Evolutionary conservation across 2,329 filamentous ascomycete genomes (phyloP), one percentile per base, ranked within the genome.

Genomic region (Colletotrichum salicis): DNA sequence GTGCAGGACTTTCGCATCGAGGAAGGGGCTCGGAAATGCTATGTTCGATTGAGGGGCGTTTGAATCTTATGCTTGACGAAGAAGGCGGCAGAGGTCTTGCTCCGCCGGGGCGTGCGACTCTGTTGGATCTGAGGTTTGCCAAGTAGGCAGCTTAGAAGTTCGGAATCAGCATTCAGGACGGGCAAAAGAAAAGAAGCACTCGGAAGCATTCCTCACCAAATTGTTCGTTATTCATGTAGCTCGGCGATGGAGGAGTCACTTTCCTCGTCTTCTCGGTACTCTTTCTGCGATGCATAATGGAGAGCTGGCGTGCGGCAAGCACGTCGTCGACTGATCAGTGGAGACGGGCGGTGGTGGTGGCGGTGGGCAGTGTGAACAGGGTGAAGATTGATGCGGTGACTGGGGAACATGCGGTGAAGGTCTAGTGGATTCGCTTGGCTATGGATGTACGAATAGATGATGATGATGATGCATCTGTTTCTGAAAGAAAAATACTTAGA

Each of bases 61-160:
- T 77, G n/a, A 76, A 79, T 63, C 82, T 80, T 22, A 76, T 78
- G 54, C 77, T 78, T 12, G 80, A 76, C 7, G 71, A 57, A 13
- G 72, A 78, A 27, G 88, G 60, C 12, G 60, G 88, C 66, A 87
- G 87, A 71, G 93, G 92, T 74, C 93, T 87, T 61, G 92, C 92
- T 73, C 93, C 93, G 68, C 90, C 92, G 10, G 93, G 93, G 67
- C 93, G 88, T 45, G 88, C 85, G 67, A 90, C 85, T 63, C 91
- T 90, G 80, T 89, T 93, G 75, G 87, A 89, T 75, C 93, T 91
- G 45, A 96, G 87, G 75, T 91, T 89, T 76, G 91, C 71, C n/a
- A 74, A 67, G 33, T 71, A 75, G 59, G 62, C 66, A 61, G 75
- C 67, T 73, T 27, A 54, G 22, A 19, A 37, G 31, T 15, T 41